phyloP scores from a whole-genome alignment of 768 basidiomycete genomes.

The Filobasidium wieringae region DNA sequence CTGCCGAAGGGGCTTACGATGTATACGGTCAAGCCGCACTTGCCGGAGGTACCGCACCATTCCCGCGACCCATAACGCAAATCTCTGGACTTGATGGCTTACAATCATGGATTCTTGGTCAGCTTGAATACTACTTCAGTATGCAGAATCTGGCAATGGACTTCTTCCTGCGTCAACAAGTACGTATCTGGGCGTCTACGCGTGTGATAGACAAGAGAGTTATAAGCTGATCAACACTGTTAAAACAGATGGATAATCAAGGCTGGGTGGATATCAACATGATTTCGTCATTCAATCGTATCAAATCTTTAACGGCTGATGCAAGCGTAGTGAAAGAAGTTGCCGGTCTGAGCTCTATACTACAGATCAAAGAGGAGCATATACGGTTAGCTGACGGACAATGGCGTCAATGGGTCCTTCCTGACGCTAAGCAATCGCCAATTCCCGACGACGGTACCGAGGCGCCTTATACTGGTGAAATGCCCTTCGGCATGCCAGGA shows the following conservation, averaged over 20 bases:
- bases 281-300: slow-evolving; percentile 77
- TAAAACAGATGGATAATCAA: slow-evolving; percentile 67
- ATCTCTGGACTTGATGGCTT: slow-evolving; percentile 48
- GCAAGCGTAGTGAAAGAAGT: slow-evolving; percentile 56
- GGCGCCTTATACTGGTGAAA: not conserved
- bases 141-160: slow-evolving; percentile 82
- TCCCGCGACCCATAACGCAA: slow-evolving; percentile 30
- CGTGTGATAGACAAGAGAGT: not conserved
- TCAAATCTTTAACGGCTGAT: slow-evolving; percentile 53
- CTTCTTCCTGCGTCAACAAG: slow-evolving; percentile 64
- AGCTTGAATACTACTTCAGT: slow-evolving; percentile 86
- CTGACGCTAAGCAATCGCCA: slow-evolving; percentile 46
- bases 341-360: slow-evolving; percentile 52
- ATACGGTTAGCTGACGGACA: slow-evolving; percentile 54
- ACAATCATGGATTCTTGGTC: slow-evolving; percentile 56
- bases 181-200: slow-evolving; percentile 45
- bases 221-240: not conserved
- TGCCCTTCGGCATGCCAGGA: not conserved
- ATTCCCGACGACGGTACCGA: slow-evolving; percentile 6
- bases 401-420: slow-evolving; percentile 56
- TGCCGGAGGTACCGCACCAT: slow-evolving; percentile 21
- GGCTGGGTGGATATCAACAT: slow-evolving; percentile 77
- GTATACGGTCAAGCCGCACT: slow-evolving; percentile 3
- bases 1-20: not conserved
- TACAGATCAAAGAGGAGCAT: slow-evolving; percentile 54